Evolutionary conservation across 164 flowering plant species (phyloP).

Genomic region (Aristolochia californica): DNA sequence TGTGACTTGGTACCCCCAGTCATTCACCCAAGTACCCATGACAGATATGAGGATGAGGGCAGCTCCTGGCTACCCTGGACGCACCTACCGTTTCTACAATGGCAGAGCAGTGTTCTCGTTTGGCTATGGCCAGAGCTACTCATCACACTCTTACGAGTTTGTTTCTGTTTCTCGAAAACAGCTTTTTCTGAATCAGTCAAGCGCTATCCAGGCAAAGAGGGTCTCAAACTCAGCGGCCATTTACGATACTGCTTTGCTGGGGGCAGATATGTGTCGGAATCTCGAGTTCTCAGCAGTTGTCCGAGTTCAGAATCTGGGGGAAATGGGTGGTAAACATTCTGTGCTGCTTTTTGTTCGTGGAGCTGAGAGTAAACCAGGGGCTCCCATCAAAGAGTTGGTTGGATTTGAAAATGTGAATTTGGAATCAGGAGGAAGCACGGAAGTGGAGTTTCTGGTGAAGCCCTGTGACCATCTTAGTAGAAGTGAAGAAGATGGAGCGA

Average conservation of each 20-base stretch:
- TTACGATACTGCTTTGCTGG: conserved; percentile 33
- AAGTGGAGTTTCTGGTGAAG: conserved; percentile 38
- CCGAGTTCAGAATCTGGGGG: conserved; percentile 49
- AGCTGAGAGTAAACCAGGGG: conserved; percentile 16
- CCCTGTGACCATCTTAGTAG: conserved; percentile 72
- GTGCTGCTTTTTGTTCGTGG: conserved; percentile 45
- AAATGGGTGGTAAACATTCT: conserved; percentile 67
- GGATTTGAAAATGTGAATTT: conserved; percentile 53
- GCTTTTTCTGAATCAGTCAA: conserved; percentile 30
- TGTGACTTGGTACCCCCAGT: conserved; percentile 82
- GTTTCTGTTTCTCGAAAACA: conserved; percentile 19
- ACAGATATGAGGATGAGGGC: conserved; percentile 89
- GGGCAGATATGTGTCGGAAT: conserved; percentile 30
- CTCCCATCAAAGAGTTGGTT: conserved; percentile 47
- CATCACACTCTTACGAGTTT: conserved; percentile 45
- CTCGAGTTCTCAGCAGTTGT: conserved; percentile 31
- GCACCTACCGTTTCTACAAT: conserved; percentile 72
- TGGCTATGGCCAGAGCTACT: conserved; percentile 83
- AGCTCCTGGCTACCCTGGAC: conserved; percentile 64
- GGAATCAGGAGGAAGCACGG: conserved; percentile 36
- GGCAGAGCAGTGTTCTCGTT: conserved; percentile 53
- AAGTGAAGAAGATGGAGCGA: conserved; percentile 51
- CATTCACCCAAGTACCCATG: conserved; percentile 58
- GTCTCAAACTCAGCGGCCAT: conserved; percentile 9
- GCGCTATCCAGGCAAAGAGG: conserved; percentile 3